Conservation (phyloP, 129 eudicot genomes). For the Ambrosia trifida region DNA sequence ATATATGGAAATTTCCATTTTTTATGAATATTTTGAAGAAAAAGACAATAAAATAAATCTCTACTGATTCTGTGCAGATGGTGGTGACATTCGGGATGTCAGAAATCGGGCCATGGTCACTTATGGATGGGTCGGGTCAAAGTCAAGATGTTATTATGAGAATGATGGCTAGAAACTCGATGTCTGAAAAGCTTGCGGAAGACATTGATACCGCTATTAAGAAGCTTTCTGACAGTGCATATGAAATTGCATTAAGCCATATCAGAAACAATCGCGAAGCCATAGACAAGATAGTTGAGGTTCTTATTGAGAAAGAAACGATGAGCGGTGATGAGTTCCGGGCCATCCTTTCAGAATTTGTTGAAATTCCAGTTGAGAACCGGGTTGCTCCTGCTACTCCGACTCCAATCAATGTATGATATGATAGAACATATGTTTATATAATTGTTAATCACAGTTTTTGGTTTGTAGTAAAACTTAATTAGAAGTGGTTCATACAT, state of each 20-base stretch:
- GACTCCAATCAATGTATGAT: slow-evolving; percentile 42
- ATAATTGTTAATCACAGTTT: slow-evolving; percentile 17
- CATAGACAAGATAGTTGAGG: slow-evolving; percentile 91
- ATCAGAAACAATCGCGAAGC: slow-evolving; percentile 90
- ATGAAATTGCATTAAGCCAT: slow-evolving; percentile 80
- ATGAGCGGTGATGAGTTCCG: slow-evolving; percentile 94
- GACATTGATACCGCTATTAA: slow-evolving; percentile 88
- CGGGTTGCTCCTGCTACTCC: slow-evolving; percentile 57
- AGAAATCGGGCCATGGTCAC: slow-evolving; percentile 96
- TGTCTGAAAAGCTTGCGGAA: slow-evolving; percentile 94
- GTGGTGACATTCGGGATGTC: slow-evolving; percentile 95
- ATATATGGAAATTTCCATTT: too few relatives aligned
- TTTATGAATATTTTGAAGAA: background rate
- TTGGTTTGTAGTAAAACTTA: slow-evolving; percentile 18
- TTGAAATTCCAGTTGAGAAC: slow-evolving; percentile 87
- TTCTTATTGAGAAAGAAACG: slow-evolving; percentile 91
- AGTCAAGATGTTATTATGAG: slow-evolving; percentile 89
- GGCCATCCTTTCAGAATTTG: slow-evolving; percentile 84
- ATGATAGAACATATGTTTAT: slow-evolving; percentile 21
- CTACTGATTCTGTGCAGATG: slow-evolving; percentile 48
- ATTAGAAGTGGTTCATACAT: slow-evolving; percentile 8
- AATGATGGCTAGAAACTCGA: slow-evolving; percentile 98
- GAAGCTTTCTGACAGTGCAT: slow-evolving; percentile 81
- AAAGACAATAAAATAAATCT: background rate
- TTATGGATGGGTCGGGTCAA: slow-evolving; percentile 86